Evolutionary conservation across 768 basidiomycete genomes (phyloP).

Genomic region (Pleurotus djamor): DNA sequence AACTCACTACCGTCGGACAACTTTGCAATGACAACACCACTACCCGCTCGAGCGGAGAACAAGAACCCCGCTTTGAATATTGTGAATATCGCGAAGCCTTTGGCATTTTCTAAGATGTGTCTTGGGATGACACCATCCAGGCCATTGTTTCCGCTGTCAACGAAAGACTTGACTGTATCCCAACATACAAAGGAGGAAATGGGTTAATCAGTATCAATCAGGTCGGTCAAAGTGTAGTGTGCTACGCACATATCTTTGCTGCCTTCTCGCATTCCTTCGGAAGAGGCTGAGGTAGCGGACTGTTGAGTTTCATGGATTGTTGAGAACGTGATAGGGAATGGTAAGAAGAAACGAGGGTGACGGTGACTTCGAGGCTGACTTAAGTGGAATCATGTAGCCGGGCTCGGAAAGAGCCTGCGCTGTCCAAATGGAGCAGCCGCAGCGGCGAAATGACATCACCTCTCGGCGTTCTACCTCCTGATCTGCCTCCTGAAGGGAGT

Average conservation of each 20-base stretch:
- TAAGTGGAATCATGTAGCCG: too few species aligned
- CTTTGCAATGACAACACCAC: constrained; percentile 86
- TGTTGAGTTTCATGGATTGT: constrained; percentile 41
- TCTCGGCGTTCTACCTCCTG: too few species aligned
- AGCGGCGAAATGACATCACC: too few species aligned
- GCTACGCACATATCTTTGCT: constrained; percentile 73
- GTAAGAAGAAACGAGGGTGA: too few species aligned
- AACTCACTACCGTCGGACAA: constrained; percentile 77
- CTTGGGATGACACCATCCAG: constrained; percentile 72
- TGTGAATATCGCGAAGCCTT: constrained; percentile 89
- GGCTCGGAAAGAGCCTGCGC: too few species aligned
- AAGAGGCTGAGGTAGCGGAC: constrained; percentile 54
- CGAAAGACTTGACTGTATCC: constrained; percentile 74
- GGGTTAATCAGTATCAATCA: constrained; percentile 3
- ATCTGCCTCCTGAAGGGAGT: background rate
- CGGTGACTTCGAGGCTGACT: too few species aligned
- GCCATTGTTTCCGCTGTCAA: constrained; percentile 77
- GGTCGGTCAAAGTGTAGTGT: constrained; percentile 6
- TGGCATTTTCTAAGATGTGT: constrained; percentile 46
- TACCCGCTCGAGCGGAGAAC: constrained; percentile 81
- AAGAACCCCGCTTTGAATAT: constrained; percentile 75
- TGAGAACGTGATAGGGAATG: too few species aligned
- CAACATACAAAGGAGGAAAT: background rate
- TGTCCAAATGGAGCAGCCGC: too few species aligned
- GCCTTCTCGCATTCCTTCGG: constrained; percentile 88